Conservation (phyloP, 2,329 filamentous ascomycete species). For the Atkinsonella hypoxylon region DNA sequence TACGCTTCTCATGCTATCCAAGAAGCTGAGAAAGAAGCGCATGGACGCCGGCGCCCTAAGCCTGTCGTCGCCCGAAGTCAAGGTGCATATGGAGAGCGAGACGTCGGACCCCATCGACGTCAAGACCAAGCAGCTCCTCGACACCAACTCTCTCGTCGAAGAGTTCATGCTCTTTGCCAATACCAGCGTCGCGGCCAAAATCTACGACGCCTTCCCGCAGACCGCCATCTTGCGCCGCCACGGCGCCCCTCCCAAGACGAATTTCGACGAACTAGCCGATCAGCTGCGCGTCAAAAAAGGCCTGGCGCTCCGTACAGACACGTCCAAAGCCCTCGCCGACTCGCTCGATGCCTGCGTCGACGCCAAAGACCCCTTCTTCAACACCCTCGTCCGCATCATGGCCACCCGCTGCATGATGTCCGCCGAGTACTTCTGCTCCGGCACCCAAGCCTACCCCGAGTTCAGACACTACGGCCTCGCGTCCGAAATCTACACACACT, state of each 20-base stretch:
- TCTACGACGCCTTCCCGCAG: slow-evolving; percentile 86
- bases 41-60: slow-evolving; percentile 94
- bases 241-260: slow-evolving; percentile 82
- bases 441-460: slow-evolving; percentile 83
- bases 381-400: slow-evolving; percentile 93
- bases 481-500: slow-evolving; percentile 95
- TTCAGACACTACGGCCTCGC: slow-evolving; percentile 96
- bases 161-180: slow-evolving; percentile 99
- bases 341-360: slow-evolving; percentile 81
- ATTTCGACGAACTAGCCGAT: slow-evolving; percentile 87
- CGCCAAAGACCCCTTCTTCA: slow-evolving; percentile 81
- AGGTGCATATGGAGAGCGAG: slow-evolving; percentile 89
- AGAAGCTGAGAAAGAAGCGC: slow-evolving; percentile 86
- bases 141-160: slow-evolving; percentile 95
- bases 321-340: slow-evolving; percentile 85
- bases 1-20: slow-evolving; percentile 74
- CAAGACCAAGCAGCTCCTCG: slow-evolving; percentile 85
- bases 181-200: slow-evolving; percentile 81
- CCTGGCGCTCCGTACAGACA: slow-evolving; percentile 70
- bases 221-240: slow-evolving; percentile 90
- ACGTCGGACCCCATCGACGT: slow-evolving; percentile 93
- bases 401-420: slow-evolving; percentile 99
- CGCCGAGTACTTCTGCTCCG: slow-evolving; percentile 94
- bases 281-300: slow-evolving; percentile 82
- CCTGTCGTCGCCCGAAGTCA: slow-evolving; percentile 94